These are phyloP conservation scores for Stipa capillata DNA, from an alignment of 176 grass and related monocot genomes.

Conservation along the genomic window DNA sequence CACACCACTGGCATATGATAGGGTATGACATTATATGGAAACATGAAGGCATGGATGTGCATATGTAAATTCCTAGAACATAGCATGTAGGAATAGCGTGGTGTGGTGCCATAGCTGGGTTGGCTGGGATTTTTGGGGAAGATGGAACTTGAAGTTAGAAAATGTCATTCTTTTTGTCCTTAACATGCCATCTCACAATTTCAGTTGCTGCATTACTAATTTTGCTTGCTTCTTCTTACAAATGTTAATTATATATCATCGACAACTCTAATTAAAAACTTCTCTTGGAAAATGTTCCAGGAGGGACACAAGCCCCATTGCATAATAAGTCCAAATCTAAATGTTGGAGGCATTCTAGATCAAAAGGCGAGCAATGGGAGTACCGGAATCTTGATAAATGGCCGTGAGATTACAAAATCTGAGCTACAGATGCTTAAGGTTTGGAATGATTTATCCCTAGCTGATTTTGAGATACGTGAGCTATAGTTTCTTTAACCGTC, in stretches of 20 bases:
- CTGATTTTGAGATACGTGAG: slow-evolving; percentile 1
- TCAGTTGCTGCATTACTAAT: not conserved
- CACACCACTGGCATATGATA: not conserved
- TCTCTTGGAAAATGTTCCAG: slow-evolving; percentile 31
- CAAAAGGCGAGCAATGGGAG: slow-evolving; percentile 83
- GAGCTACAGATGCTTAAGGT: slow-evolving; percentile 98
- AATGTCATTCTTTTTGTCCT: not conserved
- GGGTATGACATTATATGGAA: not conserved
- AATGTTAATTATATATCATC: not conserved
- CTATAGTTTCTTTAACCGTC: not conserved
- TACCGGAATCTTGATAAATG: slow-evolving; percentile 89
- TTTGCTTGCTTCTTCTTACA: not conserved
- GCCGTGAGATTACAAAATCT: slow-evolving; percentile 89
- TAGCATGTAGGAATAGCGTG: not conserved
- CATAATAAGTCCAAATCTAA: slow-evolving; percentile 80
- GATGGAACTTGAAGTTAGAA: not conserved
- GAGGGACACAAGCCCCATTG: slow-evolving; percentile 87
- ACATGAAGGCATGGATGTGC: not conserved
- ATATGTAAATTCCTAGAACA: not conserved
- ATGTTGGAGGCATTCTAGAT: slow-evolving; percentile 61
- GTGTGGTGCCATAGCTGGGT: not conserved
- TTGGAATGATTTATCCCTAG: not conserved
- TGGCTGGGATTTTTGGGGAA: not conserved
- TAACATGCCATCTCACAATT: not conserved
- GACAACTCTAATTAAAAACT: not conserved